A percentile compares a stretch with the other conserved stretches of the same genome.
Evolutionary conservation across 2,329 filamentous ascomycete genomes (phyloP).

Genomic region (Ophiostoma quercus): DNA sequence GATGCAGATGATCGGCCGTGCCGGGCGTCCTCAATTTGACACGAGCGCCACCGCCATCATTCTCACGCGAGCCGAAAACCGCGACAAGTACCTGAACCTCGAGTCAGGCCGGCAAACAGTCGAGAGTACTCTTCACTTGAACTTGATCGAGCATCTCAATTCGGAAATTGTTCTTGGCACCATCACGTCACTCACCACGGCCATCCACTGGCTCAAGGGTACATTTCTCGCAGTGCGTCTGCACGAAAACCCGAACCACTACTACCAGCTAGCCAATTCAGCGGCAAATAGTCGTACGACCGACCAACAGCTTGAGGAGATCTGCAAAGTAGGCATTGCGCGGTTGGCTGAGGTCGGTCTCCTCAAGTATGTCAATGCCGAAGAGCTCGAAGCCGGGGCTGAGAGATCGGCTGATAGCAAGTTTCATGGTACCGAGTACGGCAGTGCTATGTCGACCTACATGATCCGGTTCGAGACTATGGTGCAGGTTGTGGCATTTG

Average conservation of each 20-base stretch:
- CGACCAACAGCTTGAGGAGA: slow-evolving; percentile 61
- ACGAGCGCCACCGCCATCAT: slow-evolving; percentile 71
- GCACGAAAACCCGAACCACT: slow-evolving; percentile 63
- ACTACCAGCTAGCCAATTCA: slow-evolving; percentile 60
- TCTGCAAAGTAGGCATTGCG: slow-evolving; percentile 64
- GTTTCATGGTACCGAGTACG: slow-evolving; percentile 64
- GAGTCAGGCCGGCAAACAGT: slow-evolving; percentile 66
- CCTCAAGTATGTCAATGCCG: slow-evolving; percentile 35
- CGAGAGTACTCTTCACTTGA: slow-evolving; percentile 73
- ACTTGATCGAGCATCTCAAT: slow-evolving; percentile 78
- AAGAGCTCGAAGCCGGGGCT: background rate
- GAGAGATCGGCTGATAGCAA: slow-evolving; percentile 34
- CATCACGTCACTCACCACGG: slow-evolving; percentile 58
- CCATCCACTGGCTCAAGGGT: slow-evolving; percentile 67
- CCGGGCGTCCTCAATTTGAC: slow-evolving; percentile 79
- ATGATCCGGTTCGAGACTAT: slow-evolving; percentile 77
- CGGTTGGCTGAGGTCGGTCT: slow-evolving; percentile 58
- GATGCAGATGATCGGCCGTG: slow-evolving; percentile 86
- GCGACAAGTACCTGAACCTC: slow-evolving; percentile 64
- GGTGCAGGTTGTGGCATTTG: slow-evolving; percentile 61
- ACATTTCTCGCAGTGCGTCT: slow-evolving; percentile 76
- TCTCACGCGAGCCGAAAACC: slow-evolving; percentile 64
- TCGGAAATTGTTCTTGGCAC: slow-evolving; percentile 76
- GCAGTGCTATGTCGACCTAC: slow-evolving; percentile 76
- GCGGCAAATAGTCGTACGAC: slow-evolving; percentile 35